These are phyloP conservation scores for Barbarea vulgaris DNA, from an alignment of 345 rosid genomes.

Conservation along the genomic window DNA sequence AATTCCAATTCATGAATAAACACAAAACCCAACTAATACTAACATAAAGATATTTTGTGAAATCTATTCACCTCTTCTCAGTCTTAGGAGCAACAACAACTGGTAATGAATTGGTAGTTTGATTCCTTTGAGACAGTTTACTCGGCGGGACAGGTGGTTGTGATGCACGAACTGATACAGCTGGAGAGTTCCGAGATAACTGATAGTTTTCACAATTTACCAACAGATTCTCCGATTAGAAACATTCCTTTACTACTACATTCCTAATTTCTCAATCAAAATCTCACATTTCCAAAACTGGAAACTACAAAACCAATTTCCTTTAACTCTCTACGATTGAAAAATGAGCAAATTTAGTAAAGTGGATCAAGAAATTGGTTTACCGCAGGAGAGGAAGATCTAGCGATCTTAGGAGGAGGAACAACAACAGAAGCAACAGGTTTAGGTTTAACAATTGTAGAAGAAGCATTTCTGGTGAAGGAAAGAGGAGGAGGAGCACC, in stretches of 20 bases:
- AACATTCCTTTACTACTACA: conserved; percentile 26
- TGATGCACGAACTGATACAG: conserved; percentile 52
- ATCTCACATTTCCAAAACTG: conserved; percentile 34
- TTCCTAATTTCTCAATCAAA: conserved; percentile 11
- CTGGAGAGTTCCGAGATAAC: conserved; percentile 59
- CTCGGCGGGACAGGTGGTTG: conserved; percentile 60
- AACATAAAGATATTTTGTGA: not conserved
- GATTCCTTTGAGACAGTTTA: conserved; percentile 56
- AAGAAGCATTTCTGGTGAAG: conserved; percentile 51
- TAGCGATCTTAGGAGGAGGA: conserved; percentile 50
- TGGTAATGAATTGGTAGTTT: conserved; percentile 47
- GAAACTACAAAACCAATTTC: conserved; percentile 23
- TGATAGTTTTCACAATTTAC: conserved; percentile 28
- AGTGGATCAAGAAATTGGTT: not conserved
- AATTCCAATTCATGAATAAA: not conserved
- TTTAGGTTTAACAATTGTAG: conserved; percentile 39
- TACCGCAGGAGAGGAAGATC: conserved; percentile 97
- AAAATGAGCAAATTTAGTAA: conserved; percentile 10
- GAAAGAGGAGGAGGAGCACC: conserved; percentile 85
- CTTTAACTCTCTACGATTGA: not conserved
- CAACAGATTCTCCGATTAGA: conserved; percentile 25
- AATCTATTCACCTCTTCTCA: conserved; percentile 60
- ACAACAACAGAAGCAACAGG: conserved; percentile 37
- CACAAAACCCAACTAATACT: conserved; percentile 25
- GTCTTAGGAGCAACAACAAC: conserved; percentile 61